These are phyloP conservation scores for Durusdinium trenchii DNA, from an alignment of 73 alveolate species.

Conservation along the genomic window DNA sequence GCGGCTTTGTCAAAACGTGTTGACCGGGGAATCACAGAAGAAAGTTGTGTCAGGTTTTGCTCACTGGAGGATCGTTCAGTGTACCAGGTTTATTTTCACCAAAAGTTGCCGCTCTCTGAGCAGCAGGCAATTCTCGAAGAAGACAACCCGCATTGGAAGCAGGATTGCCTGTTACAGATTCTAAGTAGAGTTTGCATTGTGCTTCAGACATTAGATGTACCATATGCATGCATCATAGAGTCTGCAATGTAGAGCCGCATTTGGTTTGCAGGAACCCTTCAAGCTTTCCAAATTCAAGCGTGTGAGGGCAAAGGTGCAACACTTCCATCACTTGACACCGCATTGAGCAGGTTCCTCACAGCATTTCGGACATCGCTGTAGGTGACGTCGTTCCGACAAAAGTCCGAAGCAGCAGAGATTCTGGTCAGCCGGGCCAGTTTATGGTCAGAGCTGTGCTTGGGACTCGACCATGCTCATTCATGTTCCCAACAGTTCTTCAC, in stretches of 20 bases:
- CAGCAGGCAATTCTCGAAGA: slow-evolving; percentile 29
- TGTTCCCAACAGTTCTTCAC: too few relatives aligned
- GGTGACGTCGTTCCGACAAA: slow-evolving; percentile 63
- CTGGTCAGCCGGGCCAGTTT: too few relatives aligned
- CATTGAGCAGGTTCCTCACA: neutral
- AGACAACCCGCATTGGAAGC: slow-evolving; percentile 47
- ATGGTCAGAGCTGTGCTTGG: neutral
- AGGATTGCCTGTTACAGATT: neutral
- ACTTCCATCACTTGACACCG: neutral
- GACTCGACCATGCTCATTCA: too few relatives aligned
- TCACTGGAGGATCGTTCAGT: too few relatives aligned
- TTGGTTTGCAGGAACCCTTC: slow-evolving; percentile 32
- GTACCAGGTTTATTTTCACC: too few relatives aligned
- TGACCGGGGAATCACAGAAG: too few relatives aligned
- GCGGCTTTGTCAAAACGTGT: too few relatives aligned
- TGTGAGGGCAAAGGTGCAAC: slow-evolving; percentile 60
- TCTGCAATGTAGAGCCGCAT: neutral
- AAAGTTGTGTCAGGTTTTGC: too few relatives aligned
- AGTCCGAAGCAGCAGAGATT: slow-evolving; percentile 53
- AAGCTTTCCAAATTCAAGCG: slow-evolving; percentile 84
- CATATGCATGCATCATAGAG: neutral
- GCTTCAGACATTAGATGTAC: neutral
- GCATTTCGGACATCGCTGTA: neutral
- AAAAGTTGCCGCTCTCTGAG: too few relatives aligned
- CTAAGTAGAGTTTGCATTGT: neutral